These are phyloP conservation scores for Suhomyces maxii DNA, from an alignment of 1,139 yeast species.

Conservation along the genomic window DNA sequence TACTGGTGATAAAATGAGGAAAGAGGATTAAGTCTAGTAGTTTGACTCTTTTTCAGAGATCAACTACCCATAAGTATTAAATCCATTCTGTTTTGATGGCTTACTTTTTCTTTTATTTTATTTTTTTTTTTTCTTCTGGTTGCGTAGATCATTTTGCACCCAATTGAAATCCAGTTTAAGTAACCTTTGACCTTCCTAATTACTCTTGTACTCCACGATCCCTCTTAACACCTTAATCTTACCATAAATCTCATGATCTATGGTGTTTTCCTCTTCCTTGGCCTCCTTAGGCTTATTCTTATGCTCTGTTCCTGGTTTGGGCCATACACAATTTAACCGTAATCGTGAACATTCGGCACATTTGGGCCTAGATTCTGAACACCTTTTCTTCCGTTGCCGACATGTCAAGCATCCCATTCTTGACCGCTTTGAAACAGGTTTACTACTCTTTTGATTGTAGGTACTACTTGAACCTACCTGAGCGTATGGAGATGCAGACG, in stretches of 20 bases:
- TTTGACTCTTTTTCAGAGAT: too few species aligned
- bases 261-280: slow-evolving; percentile 49
- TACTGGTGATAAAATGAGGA: too few species aligned
- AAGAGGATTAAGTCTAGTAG: too few species aligned
- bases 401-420: slow-evolving; percentile 51
- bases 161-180: background rate
- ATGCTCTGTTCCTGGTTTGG: slow-evolving; percentile 50
- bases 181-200: slow-evolving; percentile 1
- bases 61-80: too few species aligned
- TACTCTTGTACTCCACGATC: slow-evolving; percentile 49
- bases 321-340: slow-evolving; percentile 50
- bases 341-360: slow-evolving; percentile 46
- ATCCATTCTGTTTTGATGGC: too few species aligned
- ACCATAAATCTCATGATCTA: slow-evolving; percentile 55
- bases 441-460: slow-evolving; percentile 6
- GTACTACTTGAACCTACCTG: background rate
- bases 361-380: slow-evolving; percentile 44
- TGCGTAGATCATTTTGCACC: background rate
- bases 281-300: slow-evolving; percentile 50
- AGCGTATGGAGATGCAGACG: slow-evolving; percentile 2
- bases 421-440: slow-evolving; percentile 33
- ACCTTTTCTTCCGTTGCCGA: slow-evolving; percentile 46
- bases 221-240: slow-evolving; percentile 63
- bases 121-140: too few species aligned
- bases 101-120: too few species aligned